Conservation (phyloP, 2,329 filamentous ascomycete genomes). For the Davidsoniella neocaledoniae region DNA sequence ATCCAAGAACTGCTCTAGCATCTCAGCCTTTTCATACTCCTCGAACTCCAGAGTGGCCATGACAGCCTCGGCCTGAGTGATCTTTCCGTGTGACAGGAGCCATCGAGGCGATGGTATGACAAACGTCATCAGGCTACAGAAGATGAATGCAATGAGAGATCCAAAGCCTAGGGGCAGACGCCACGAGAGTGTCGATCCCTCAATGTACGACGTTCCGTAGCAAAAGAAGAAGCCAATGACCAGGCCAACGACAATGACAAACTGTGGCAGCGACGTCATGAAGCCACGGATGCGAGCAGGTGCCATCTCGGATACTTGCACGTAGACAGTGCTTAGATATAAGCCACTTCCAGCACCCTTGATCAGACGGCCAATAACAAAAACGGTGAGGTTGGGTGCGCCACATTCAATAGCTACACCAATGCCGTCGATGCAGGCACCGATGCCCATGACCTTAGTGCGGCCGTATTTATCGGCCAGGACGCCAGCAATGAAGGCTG, state of each 20-base stretch:
- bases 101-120: conserved; percentile 38
- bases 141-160: conserved; percentile 21
- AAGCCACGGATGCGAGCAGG: conserved; percentile 33
- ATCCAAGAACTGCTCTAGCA: conserved; percentile 17
- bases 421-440: conserved; percentile 34
- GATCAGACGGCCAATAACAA: conserved; percentile 37
- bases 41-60: conserved; percentile 27
- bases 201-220: conserved; percentile 34
- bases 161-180: conserved; percentile 32
- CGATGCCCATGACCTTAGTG: conserved; percentile 32
- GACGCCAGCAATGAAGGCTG: conserved; percentile 39
- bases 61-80: conserved; percentile 26
- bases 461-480: conserved; percentile 38
- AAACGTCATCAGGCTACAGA: conserved; percentile 16
- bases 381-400: conserved; percentile 26
- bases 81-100: conserved; percentile 28
- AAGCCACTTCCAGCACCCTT: conserved; percentile 41
- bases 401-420: conserved; percentile 29
- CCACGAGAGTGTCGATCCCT: conserved; percentile 33
- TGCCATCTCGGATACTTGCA: conserved; percentile 43
- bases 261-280: conserved; percentile 35
- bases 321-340: conserved; percentile 33
- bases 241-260: conserved; percentile 34
- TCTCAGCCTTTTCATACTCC: conserved; percentile 22
- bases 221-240: conserved; percentile 42